Evolutionary conservation across 495 filamentous ascomycete genomes (phyloP).

Genomic region (Rostrohypoxylon terebratum): DNA sequence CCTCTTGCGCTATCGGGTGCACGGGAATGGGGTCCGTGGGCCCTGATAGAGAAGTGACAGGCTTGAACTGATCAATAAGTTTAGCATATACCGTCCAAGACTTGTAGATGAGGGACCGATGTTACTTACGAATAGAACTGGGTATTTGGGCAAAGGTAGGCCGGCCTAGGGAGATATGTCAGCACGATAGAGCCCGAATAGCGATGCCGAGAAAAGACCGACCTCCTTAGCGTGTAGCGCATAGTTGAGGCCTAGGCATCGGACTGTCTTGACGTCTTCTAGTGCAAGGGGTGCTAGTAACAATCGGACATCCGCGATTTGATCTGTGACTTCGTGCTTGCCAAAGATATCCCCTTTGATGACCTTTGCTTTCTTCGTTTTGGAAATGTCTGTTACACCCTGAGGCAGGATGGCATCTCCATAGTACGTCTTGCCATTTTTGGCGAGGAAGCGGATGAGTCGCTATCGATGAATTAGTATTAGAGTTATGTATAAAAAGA

Average conservation of each 20-base stretch:
- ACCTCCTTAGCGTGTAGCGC: slow-evolving; percentile 82
- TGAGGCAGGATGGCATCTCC: slow-evolving; percentile 83
- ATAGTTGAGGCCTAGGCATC: slow-evolving; percentile 87
- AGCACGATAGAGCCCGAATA: neutral
- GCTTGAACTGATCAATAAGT: slow-evolving; percentile 71
- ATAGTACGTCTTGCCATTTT: slow-evolving; percentile 81
- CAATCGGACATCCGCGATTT: slow-evolving; percentile 71
- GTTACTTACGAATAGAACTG: slow-evolving; percentile 75
- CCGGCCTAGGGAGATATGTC: slow-evolving; percentile 62
- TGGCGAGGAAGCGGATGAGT: slow-evolving; percentile 82
- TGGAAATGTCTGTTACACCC: slow-evolving; percentile 73
- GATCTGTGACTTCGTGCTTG: slow-evolving; percentile 75
- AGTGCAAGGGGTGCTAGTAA: slow-evolving; percentile 76
- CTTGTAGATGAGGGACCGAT: neutral
- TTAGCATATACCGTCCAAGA: neutral
- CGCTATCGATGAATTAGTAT: slow-evolving; percentile 59
- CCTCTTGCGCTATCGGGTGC: slow-evolving; percentile 65
- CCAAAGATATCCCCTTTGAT: slow-evolving; percentile 82
- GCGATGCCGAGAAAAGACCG: slow-evolving; percentile 12
- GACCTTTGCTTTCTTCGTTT: slow-evolving; percentile 72
- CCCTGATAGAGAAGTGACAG: slow-evolving; percentile 75
- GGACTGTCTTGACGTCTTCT: slow-evolving; percentile 76
- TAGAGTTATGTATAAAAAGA: neutral
- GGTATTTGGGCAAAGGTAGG: slow-evolving; percentile 79
- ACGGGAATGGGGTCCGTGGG: slow-evolving; percentile 78